Conservation (phyloP, 2,329 filamentous ascomycete species). For the Raffaelea arxii region DNA sequence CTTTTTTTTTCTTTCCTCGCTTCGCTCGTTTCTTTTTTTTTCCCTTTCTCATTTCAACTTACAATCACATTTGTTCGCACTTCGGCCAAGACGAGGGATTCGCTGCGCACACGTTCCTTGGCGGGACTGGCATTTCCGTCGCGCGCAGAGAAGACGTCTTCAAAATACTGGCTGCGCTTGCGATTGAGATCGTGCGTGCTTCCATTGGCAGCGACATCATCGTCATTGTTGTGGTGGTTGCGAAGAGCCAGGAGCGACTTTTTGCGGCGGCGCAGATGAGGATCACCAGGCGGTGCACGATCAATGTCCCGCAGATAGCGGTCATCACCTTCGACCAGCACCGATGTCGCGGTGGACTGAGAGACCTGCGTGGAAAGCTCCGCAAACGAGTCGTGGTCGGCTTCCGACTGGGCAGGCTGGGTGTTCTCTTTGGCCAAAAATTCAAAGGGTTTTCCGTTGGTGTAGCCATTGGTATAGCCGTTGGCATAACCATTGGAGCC, state of each 20-base stretch:
- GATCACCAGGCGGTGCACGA: constrained; percentile 29
- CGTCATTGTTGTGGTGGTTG: constrained; percentile 9
- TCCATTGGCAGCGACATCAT: background rate
- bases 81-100: constrained; percentile 53
- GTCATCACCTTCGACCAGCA: constrained; percentile 25
- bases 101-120: constrained; percentile 38
- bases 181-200: constrained; percentile 12
- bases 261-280: constrained; percentile 16
- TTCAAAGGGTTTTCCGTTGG: too few species aligned
- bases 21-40: too few species aligned
- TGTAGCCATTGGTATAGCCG: too few species aligned
- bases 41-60: constrained; percentile 23
- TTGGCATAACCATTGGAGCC: too few species aligned
- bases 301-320: constrained; percentile 27
- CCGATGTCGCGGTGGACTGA: constrained; percentile 9
- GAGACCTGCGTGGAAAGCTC: constrained; percentile 5
- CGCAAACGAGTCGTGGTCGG: constrained; percentile 8
- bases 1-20: too few species aligned
- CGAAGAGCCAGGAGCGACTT: constrained; percentile 18
- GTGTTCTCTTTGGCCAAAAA: too few species aligned
- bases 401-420: too few species aligned
- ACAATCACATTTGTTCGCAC: constrained; percentile 56
- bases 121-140: constrained; percentile 21
- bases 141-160: constrained; percentile 29
- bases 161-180: constrained; percentile 34